These are phyloP conservation scores for Plenodomus biglobosus DNA, from an alignment of 2,329 filamentous ascomycete species.

Conservation along the genomic window DNA sequence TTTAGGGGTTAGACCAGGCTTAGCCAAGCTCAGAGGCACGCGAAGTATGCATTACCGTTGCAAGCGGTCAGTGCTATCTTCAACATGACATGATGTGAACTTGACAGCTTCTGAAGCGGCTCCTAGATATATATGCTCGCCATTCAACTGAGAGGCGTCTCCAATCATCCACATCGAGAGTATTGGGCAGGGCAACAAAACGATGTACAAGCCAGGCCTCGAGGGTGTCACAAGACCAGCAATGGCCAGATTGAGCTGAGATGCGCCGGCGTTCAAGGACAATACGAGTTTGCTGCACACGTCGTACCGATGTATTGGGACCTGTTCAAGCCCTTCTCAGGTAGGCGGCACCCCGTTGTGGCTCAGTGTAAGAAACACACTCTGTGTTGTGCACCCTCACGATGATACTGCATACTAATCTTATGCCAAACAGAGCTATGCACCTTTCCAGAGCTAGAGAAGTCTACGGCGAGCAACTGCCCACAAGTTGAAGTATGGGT, in stretches of 20 bases:
- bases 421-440: slow-evolving; percentile 32
- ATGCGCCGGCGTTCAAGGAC: background rate
- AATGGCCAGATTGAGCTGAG: background rate
- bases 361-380: background rate
- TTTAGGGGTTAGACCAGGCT: slow-evolving; percentile 11
- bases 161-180: slow-evolving; percentile 15
- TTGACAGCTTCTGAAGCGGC: background rate
- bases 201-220: background rate
- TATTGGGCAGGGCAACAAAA: background rate
- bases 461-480: slow-evolving; percentile 12
- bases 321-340: slow-evolving; percentile 25
- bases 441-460: slow-evolving; percentile 17
- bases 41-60: slow-evolving; percentile 30
- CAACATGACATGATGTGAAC: slow-evolving; percentile 8
- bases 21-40: slow-evolving; percentile 17
- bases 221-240: background rate
- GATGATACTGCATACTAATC: slow-evolving; percentile 35
- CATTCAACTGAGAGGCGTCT: background rate
- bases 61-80: slow-evolving; percentile 10
- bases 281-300: slow-evolving; percentile 25
- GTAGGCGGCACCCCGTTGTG: slow-evolving; percentile 9
- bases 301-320: slow-evolving; percentile 16
- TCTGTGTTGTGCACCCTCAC: slow-evolving; percentile 31
- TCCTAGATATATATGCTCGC: background rate
- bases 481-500: slow-evolving; percentile 8